phyloP scores from a whole-genome alignment of 1,284 basidiomycete species.

The Anthracocystis setariae region DNA sequence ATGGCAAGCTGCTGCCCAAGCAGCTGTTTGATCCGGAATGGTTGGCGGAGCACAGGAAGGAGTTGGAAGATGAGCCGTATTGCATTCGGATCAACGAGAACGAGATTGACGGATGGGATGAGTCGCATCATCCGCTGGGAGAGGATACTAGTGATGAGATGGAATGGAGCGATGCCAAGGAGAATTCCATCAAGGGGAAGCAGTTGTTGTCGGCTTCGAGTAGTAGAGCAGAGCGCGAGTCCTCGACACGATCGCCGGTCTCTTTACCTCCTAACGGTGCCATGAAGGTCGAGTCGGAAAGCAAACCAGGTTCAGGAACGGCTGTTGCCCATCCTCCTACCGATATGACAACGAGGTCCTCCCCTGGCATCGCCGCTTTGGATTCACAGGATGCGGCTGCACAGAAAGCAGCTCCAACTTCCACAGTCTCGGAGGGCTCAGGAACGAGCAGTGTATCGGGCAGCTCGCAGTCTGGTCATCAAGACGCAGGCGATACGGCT shows the following conservation, averaged over 20 bases:
- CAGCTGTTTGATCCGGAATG: slow-evolving; percentile 50
- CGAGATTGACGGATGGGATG: slow-evolving; percentile 49
- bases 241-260: slow-evolving; percentile 19
- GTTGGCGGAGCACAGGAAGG: slow-evolving; percentile 42
- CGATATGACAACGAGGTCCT: not conserved
- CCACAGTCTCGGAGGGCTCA: slow-evolving; percentile 17
- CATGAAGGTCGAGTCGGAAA: not conserved
- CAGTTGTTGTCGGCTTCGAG: slow-evolving; percentile 11
- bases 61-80: slow-evolving; percentile 50
- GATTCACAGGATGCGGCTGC: not conserved
- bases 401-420: not conserved
- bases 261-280: not conserved
- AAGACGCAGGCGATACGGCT: slow-evolving; percentile 23
- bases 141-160: slow-evolving; percentile 56
- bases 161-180: slow-evolving; percentile 55
- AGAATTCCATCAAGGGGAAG: slow-evolving; percentile 23
- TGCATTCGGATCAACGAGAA: slow-evolving; percentile 48
- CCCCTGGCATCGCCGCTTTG: not conserved
- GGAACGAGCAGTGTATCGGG: slow-evolving; percentile 32
- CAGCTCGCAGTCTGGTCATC: slow-evolving; percentile 23
- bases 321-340: not conserved
- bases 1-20: slow-evolving; percentile 44
- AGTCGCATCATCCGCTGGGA: slow-evolving; percentile 43
- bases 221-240: slow-evolving; percentile 12
- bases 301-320: slow-evolving; percentile 13